A percentile compares a stretch with the other conserved stretches of the same genome.
phyloP scores from a whole-genome alignment of 2,329 filamentous ascomycete genomes.

The Dryadomyces quercivorus region DNA sequence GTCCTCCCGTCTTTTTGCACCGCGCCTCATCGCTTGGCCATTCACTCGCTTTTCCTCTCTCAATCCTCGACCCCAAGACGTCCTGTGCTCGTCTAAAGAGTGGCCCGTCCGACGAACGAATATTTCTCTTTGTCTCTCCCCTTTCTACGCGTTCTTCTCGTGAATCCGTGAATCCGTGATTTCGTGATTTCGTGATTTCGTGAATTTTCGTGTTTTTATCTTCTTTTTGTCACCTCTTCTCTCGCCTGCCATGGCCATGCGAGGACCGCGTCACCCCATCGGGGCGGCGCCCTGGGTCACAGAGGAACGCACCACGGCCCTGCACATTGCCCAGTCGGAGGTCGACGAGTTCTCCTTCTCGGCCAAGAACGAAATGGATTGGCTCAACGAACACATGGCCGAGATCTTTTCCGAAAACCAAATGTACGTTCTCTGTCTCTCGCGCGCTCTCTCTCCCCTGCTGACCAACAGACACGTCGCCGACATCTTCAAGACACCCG shows the following conservation, averaged over 20 bases:
- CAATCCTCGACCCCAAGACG: neutral
- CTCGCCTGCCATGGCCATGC: slow-evolving; percentile 26
- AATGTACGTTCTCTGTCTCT: slow-evolving; percentile 47
- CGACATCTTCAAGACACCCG: slow-evolving; percentile 92
- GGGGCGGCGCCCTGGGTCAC: slow-evolving; percentile 78
- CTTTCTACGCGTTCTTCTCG: neutral
- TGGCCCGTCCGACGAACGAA: no score
- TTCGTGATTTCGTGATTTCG: no score
- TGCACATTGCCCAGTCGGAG: slow-evolving; percentile 66
- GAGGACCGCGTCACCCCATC: slow-evolving; percentile 52
- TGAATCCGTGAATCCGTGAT: neutral
- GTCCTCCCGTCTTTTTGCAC: neutral
- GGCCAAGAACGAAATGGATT: slow-evolving; percentile 87
- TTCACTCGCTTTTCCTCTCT: neutral
- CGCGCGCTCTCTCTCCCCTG: neutral
- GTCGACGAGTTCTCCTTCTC: slow-evolving; percentile 89
- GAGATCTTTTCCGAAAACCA: slow-evolving; percentile 82
- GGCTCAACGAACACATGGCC: slow-evolving; percentile 97
- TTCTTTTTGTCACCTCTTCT: neutral
- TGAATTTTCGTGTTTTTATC: neutral
- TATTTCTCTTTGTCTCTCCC: no score
- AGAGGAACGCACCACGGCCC: slow-evolving; percentile 68
- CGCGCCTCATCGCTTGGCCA: no score
- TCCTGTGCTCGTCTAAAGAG: no score
- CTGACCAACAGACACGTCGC: slow-evolving; percentile 58